Evolutionary conservation across 176 grass and related monocot genomes (phyloP).

Genomic region (Hyparrhenia diplandra): DNA sequence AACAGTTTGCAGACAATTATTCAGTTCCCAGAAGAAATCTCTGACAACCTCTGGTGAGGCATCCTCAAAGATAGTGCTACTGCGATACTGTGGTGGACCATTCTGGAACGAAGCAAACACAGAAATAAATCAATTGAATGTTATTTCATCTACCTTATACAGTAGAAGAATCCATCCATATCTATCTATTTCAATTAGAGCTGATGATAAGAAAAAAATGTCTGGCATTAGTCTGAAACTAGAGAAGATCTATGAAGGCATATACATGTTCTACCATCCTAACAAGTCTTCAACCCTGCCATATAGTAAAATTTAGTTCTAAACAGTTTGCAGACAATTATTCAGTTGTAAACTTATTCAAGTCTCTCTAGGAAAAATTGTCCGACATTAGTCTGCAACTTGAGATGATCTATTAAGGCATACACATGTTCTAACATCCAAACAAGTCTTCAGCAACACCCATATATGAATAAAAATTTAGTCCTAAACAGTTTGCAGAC

Average conservation of each 20-base stretch:
- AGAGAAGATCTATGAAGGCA: background rate
- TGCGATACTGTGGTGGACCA: conserved; percentile 73
- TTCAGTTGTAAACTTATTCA: background rate
- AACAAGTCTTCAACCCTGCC: background rate
- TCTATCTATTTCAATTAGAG: background rate
- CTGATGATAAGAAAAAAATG: background rate
- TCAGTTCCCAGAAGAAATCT: conserved; percentile 99
- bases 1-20: no score
- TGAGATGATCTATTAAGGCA: no score
- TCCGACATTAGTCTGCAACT: no score
- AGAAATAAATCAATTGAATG: background rate
- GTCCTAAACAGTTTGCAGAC: no score
- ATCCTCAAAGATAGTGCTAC: conserved; percentile 82
- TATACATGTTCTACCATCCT: background rate
- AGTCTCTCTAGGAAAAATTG: no score
- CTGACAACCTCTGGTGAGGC: no score
- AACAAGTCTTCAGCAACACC: no score
- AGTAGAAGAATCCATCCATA: background rate
- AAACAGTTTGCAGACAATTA: background rate
- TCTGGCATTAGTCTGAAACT: background rate
- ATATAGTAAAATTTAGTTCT: background rate
- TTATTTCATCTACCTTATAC: background rate
- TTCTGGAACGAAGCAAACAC: conserved; percentile 41
- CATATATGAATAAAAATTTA: no score
- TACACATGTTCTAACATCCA: no score